phyloP scores from a whole-genome alignment of 2,329 filamentous ascomycete genomes.

The Claviceps humidiphila region DNA sequence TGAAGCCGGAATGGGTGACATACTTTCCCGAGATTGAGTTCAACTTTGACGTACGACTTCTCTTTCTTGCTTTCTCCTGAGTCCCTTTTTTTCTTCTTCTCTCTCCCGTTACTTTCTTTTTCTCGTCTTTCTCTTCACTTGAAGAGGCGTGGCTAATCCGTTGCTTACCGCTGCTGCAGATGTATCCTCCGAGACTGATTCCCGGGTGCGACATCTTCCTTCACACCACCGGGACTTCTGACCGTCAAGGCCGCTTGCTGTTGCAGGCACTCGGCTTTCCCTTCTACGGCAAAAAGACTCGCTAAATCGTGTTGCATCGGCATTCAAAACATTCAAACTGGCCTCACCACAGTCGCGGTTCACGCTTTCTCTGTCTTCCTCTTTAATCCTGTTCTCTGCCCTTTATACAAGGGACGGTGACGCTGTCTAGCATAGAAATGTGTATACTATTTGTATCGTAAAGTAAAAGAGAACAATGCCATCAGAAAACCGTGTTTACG shows the following conservation, averaged over 20 bases:
- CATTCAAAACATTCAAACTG: neutral
- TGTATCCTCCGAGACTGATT: conserved; percentile 58
- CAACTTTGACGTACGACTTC: conserved; percentile 70
- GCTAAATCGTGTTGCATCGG: conserved; percentile 10
- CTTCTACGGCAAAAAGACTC: conserved; percentile 61
- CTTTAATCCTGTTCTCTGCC: neutral
- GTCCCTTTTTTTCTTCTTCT: neutral
- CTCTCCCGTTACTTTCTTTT: too few species aligned
- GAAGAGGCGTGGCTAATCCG: too few species aligned
- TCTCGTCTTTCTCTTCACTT: neutral
- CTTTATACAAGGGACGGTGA: neutral
- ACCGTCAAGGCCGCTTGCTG: conserved; percentile 71
- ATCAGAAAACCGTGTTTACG: neutral
- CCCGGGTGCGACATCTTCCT: conserved; percentile 74
- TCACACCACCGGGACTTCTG: conserved; percentile 72
- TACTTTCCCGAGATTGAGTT: conserved; percentile 89
- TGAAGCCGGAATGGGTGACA: conserved; percentile 61
- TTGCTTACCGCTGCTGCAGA: conserved; percentile 20
- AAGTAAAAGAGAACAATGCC: neutral
- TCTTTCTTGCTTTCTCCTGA: conserved; percentile 9
- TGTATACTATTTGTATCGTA: conserved; percentile 24
- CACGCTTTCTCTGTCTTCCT: neutral
- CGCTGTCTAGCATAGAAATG: conserved; percentile 10
- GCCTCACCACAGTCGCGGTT: too few species aligned
- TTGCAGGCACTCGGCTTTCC: conserved; percentile 39